Base-by-base conservation (phyloP, 2,329 filamentous ascomycete species). In the Aspergillus clavatus region DNA sequence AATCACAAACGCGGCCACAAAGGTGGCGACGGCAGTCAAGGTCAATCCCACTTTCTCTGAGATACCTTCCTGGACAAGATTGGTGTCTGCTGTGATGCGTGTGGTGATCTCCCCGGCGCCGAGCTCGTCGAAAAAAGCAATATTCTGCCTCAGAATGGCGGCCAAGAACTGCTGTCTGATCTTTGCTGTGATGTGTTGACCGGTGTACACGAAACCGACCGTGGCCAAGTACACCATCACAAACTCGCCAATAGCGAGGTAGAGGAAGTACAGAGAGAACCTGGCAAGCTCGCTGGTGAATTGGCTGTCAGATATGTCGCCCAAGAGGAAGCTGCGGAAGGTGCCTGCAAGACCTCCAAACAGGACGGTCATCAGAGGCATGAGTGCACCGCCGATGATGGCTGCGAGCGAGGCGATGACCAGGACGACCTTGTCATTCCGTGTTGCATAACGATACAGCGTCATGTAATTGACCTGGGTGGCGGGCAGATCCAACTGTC, bases 21-120 rank as follows among this genome's bases (percentile, higher is more conserved):
- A 97, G 7, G 88, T 90, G 1, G 89, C 82, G 4, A 89, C 40
- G 10, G 87, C 87, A 10, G 83, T 81, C 45, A 95, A 64, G 0
- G 87, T 89, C 51, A 95, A 71, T 11, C 82, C 83, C 36, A 95
- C 79, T 72, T 95, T 95, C 67, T 95, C 88, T 0, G 88, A 94
- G 37, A 98, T 89, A 45, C 89, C 91, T 54, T 95, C 90, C 66
- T 96, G 91, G 44, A 97, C 84, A 42, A 95, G 74, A 60, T 95
- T 96, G 36, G 89, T 95, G 65, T 97, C 91, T 7, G 90, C 85
- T 0, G 91, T 97, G 57, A 96, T 95, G 52, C 90, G 84, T 1
- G 90, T 95, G 0, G 90, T 95, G 48, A 97, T 87, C 69, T 96
- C 93, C 47, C 91, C 90, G 26, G 89, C 86, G 41, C 90, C 91